Conservation (phyloP, 179 eudicot genomes). For the Heliamphora pulchella region DNA sequence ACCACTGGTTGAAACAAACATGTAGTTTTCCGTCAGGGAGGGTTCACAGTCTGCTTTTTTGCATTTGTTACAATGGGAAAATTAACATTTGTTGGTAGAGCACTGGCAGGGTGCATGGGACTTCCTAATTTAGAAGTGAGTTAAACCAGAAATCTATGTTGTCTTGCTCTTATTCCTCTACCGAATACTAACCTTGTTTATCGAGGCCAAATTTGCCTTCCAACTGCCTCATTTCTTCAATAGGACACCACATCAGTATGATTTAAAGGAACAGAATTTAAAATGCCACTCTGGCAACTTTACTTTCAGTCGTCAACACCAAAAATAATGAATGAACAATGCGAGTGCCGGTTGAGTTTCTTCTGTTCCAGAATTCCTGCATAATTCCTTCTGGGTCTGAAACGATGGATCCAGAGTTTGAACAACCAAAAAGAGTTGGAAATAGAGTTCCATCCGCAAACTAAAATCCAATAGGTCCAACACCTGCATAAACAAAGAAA, state of each 20-base stretch:
- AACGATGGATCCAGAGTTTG: not conserved
- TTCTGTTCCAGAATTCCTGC: not conserved
- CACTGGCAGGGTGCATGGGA: not conserved
- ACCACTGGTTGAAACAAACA: not conserved
- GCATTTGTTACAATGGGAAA: not conserved
- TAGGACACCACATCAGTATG: not conserved
- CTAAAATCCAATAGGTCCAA: slow-evolving; percentile 25
- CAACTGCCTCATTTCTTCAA: not conserved
- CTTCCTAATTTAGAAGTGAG: not conserved
- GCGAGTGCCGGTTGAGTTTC: not conserved
- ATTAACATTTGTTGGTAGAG: not conserved
- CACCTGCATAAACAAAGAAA: slow-evolving; percentile 20
- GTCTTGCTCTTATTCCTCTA: not conserved
- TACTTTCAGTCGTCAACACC: not conserved
- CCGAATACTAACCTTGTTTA: not conserved
- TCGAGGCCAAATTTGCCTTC: not conserved
- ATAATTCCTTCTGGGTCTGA: not conserved
- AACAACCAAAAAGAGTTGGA: not conserved
- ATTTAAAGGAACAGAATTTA: not conserved
- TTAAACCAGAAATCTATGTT: not conserved
- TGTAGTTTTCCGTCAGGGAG: too few relatives aligned
- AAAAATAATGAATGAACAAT: not conserved
- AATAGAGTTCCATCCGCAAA: not conserved
- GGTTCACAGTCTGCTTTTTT: not conserved
- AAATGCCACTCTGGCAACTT: not conserved